Evolutionary conservation across 768 basidiomycete genomes (phyloP).

Genomic region (Suillus brevipes): DNA sequence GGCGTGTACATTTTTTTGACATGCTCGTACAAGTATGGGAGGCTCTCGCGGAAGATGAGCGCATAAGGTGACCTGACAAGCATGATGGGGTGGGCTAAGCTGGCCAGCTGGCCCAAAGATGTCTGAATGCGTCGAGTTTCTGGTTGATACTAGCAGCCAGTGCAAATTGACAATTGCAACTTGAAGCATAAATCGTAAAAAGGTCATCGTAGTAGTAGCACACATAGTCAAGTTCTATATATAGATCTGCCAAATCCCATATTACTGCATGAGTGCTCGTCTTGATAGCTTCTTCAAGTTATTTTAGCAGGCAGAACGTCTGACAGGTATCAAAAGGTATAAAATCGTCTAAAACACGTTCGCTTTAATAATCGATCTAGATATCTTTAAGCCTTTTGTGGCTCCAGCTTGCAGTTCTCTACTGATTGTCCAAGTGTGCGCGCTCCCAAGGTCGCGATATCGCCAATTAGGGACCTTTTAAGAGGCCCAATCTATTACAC

Average conservation of each 20-base stretch:
- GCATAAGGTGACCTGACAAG: neutral
- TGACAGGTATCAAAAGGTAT: neutral
- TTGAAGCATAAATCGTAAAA: neutral
- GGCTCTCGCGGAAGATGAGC: neutral
- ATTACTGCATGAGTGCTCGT: neutral
- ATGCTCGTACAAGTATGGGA: neutral
- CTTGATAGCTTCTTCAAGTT: neutral
- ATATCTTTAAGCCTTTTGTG: neutral
- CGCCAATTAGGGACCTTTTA: neutral
- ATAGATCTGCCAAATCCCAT: neutral
- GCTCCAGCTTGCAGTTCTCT: neutral
- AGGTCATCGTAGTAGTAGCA: neutral
- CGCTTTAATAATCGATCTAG: neutral
- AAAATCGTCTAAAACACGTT: neutral
- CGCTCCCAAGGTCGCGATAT: neutral
- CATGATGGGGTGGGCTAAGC: neutral
- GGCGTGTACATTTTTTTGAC: neutral
- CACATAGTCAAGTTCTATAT: neutral
- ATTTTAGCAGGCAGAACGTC: neutral
- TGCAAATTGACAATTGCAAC: neutral
- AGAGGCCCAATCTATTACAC: neutral
- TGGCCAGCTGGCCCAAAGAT: neutral
- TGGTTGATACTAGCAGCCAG: neutral
- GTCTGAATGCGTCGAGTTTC: neutral
- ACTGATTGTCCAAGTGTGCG: neutral